A percentile compares a stretch with the other conserved stretches of the same genome.
phyloP scores from a whole-genome alignment of 495 filamentous ascomycete genomes.

The Aspergillus affinis region DNA sequence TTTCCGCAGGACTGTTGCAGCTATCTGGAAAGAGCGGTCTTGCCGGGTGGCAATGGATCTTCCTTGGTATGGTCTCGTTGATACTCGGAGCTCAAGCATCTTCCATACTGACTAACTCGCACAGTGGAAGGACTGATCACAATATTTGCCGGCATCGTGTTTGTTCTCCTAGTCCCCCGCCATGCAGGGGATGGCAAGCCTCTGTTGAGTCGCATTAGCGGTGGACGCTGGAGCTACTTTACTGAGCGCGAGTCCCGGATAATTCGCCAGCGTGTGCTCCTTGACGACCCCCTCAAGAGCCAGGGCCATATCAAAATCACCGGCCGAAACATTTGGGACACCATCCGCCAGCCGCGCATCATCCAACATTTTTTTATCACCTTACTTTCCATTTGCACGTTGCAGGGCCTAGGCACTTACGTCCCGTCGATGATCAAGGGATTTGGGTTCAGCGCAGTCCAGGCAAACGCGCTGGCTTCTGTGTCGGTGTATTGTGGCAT shows the following conservation, averaged over 20 bases:
- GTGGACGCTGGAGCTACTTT: conserved; percentile 43
- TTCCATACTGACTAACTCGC: neutral
- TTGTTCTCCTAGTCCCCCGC: conserved; percentile 50
- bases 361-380: conserved; percentile 31
- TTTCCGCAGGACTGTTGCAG: conserved; percentile 51
- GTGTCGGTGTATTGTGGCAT: conserved; percentile 48
- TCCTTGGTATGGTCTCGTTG: conserved; percentile 39
- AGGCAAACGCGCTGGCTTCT: conserved; percentile 51
- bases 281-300: conserved; percentile 46
- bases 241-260: conserved; percentile 44
- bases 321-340: conserved; percentile 39
- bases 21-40: conserved; percentile 50
- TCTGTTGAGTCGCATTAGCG: conserved; percentile 33
- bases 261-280: conserved; percentile 38
- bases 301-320: conserved; percentile 42
- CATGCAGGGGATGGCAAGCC: conserved; percentile 41
- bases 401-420: conserved; percentile 42
- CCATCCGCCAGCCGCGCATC: conserved; percentile 39
- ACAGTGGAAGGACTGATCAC: conserved; percentile 54
- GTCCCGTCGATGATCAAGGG: conserved; percentile 41
- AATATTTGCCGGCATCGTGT: conserved; percentile 48
- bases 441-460: conserved; percentile 45
- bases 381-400: conserved; percentile 33
- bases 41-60: conserved; percentile 64
- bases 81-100: neutral